Evolutionary conservation across 306 rosid species (phyloP).

Genomic region (Canavalia gladiata): DNA sequence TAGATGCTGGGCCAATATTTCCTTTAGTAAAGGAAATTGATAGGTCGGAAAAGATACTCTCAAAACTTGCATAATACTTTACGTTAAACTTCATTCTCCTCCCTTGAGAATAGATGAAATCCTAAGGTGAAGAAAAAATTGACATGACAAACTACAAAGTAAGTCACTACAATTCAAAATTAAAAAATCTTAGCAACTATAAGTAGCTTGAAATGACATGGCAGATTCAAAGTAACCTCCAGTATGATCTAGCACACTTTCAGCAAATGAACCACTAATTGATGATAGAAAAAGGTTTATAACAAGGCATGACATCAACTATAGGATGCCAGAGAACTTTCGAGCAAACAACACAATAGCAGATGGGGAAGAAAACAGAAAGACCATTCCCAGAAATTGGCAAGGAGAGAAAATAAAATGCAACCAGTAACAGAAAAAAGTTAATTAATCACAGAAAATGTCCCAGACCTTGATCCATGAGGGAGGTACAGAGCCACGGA

Average conservation of each 20-base stretch:
- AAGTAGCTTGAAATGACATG: constrained; percentile 33
- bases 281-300: not conserved
- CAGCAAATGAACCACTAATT: constrained; percentile 3
- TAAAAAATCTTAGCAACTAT: not conserved
- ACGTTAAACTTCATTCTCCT: constrained; percentile 66
- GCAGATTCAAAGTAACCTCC: constrained; percentile 20
- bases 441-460: not conserved
- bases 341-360: constrained; percentile 24
- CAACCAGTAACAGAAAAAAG: not conserved
- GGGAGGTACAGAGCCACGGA: constrained; percentile 92
- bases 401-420: not conserved
- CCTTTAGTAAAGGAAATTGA: constrained; percentile 60
- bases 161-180: constrained; percentile 20
- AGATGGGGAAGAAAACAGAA: constrained; percentile 7
- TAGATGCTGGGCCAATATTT: constrained; percentile 64
- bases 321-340: constrained; percentile 15
- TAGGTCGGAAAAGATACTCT: constrained; percentile 75
- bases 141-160: constrained; percentile 19
- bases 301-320: not conserved
- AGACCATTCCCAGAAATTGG: not conserved
- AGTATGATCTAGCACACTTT: not conserved
- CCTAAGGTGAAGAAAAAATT: constrained; percentile 60
- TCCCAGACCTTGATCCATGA: constrained; percentile 86
- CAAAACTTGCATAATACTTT: constrained; percentile 74
- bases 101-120: constrained; percentile 89